A percentile compares a stretch with the other conserved stretches of the same genome.
Conservation (phyloP, 306 rosid species). For the Astragalus membranaceus region DNA sequence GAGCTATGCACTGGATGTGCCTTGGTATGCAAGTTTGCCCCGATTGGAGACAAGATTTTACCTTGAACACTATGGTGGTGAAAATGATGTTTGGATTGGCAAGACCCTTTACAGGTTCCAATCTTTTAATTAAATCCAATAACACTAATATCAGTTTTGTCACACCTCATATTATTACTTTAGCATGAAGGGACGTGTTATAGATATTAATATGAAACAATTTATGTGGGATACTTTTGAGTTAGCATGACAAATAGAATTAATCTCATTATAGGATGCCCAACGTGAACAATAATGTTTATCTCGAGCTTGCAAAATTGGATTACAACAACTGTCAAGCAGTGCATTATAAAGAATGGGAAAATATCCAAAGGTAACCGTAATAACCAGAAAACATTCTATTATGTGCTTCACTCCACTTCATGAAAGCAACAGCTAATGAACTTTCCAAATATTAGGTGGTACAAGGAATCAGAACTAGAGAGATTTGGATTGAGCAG, state of each 20-base stretch:
- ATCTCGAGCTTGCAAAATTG: slow-evolving; percentile 65
- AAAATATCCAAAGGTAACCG: slow-evolving; percentile 48
- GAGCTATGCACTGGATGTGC: slow-evolving; percentile 59
- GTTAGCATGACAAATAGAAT: neutral
- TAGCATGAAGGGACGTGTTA: neutral
- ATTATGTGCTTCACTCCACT: neutral
- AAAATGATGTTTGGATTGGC: slow-evolving; percentile 80
- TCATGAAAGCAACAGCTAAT: neutral
- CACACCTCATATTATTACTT: too few species aligned
- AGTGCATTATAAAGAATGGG: slow-evolving; percentile 59
- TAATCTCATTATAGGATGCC: slow-evolving; percentile 50
- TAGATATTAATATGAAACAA: neutral
- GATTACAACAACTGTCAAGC: slow-evolving; percentile 78
- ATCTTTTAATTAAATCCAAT: neutral
- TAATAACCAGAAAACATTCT: neutral
- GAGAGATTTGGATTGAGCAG: slow-evolving; percentile 53
- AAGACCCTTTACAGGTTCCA: slow-evolving; percentile 80
- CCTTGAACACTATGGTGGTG: slow-evolving; percentile 75
- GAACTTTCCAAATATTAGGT: slow-evolving; percentile 32
- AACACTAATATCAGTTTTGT: too few species aligned
- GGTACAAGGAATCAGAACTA: slow-evolving; percentile 54
- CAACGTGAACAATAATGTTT: slow-evolving; percentile 51
- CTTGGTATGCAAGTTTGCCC: slow-evolving; percentile 81
- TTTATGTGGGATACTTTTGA: too few species aligned
- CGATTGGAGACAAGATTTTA: slow-evolving; percentile 67